phyloP scores from a whole-genome alignment of 2,329 filamentous ascomycete species.

The Escovopsis weberi region DNA sequence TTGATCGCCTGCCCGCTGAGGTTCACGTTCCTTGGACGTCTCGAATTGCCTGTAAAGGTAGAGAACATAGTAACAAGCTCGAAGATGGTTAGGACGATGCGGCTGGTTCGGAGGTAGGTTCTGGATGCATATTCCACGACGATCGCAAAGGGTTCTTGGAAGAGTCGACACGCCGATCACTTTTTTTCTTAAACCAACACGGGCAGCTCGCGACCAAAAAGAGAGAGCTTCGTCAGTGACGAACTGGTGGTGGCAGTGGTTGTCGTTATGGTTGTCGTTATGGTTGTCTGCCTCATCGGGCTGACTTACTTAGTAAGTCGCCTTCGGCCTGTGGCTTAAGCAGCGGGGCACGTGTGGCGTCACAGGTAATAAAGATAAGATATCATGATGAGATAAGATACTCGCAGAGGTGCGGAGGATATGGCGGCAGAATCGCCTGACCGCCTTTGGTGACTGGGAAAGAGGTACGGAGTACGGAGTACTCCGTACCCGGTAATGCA shows the following conservation, averaged over 20 bases:
- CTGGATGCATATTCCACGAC: background rate
- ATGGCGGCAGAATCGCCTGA: slow-evolving; percentile 4
- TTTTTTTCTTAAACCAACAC: slow-evolving; percentile 1
- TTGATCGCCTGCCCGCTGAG: slow-evolving; percentile 74
- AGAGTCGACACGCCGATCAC: too few species aligned
- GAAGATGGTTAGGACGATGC: too few species aligned
- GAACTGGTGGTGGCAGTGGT: background rate
- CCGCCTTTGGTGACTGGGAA: slow-evolving; percentile 1
- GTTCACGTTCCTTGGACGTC: slow-evolving; percentile 82
- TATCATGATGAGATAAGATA: slow-evolving; percentile 6
- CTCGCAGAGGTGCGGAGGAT: background rate
- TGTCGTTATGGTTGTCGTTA: too few species aligned
- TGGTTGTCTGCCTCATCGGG: too few species aligned
- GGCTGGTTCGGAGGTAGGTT: too few species aligned
- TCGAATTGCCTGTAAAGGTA: slow-evolving; percentile 78
- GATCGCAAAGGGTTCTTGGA: too few species aligned
- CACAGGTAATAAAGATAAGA: too few species aligned
- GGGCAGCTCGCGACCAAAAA: background rate
- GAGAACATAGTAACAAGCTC: slow-evolving; percentile 48
- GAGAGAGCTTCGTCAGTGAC: slow-evolving; percentile 4
- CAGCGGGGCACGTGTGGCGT: slow-evolving; percentile 3
- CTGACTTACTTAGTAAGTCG: too few species aligned
- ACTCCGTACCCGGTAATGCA: too few species aligned
- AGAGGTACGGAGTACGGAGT: too few species aligned
- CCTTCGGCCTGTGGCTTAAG: too few species aligned